Percentiles rank a stretch among this genome's conserved stretches.
These are phyloP conservation scores for Cymodocea nodosa DNA, from an alignment of 116 monocot species.

Conservation along the genomic window DNA sequence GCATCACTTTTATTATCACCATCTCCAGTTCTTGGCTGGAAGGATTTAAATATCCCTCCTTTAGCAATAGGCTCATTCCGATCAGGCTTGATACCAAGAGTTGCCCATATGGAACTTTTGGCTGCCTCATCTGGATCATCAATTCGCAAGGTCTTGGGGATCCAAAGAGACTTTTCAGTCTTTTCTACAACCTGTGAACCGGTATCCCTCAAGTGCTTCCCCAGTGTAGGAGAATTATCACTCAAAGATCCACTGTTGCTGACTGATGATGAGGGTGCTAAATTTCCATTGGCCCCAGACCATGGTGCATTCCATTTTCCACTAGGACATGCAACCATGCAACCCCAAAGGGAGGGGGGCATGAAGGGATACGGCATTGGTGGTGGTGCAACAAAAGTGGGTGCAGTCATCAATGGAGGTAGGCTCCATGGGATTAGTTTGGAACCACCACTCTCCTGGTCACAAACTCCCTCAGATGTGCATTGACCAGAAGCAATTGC, in stretches of 20 bases:
- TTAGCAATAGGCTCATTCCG: constrained; percentile 1
- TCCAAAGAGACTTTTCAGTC: constrained; percentile 17
- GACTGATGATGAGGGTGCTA: constrained; percentile 7
- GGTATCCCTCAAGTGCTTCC: constrained; percentile 56
- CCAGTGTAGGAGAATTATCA: constrained; percentile 13
- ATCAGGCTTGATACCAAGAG: constrained; percentile 25
- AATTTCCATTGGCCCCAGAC: constrained; percentile 25
- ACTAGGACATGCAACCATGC: constrained; percentile 28
- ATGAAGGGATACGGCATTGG: constrained; percentile 15
- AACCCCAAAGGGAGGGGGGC: constrained; percentile 28
- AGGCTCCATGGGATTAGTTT: constrained; percentile 24
- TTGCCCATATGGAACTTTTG: constrained; percentile 34
- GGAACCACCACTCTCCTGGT: constrained; percentile 15
- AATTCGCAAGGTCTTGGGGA: constrained; percentile 42
- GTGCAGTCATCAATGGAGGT: constrained; percentile 17
- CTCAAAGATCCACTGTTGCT: neutral
- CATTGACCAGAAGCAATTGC: constrained; percentile 14
- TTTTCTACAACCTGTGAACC: neutral
- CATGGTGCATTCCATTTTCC: constrained; percentile 43
- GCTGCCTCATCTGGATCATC: constrained; percentile 39
- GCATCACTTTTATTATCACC: neutral
- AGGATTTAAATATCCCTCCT: constrained; percentile 15
- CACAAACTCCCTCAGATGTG: constrained; percentile 13
- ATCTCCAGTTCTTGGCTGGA: constrained; percentile 7
- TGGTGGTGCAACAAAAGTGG: constrained; percentile 3